Conservation (phyloP, 805 yeast species). For the Candida nitratophila region DNA sequence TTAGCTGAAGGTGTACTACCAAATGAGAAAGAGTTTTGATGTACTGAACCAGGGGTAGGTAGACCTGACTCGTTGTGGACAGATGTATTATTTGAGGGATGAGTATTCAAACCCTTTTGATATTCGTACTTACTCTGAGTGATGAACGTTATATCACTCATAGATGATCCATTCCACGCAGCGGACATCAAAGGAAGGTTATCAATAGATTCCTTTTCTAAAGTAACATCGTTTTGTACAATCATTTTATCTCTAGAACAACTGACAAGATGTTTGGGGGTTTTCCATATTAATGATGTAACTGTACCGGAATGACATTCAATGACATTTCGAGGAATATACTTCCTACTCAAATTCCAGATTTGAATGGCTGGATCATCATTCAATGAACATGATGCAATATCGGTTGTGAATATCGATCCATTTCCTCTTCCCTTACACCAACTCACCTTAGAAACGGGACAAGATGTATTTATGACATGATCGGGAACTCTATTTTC, state of each 20-base stretch:
- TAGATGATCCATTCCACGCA: constrained; percentile 48
- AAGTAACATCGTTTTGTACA: constrained; percentile 39
- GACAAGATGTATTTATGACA: constrained; percentile 66
- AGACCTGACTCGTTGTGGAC: neutral
- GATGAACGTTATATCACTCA: constrained; percentile 42
- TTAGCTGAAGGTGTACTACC: neutral
- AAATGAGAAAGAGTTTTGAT: neutral
- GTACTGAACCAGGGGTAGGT: neutral
- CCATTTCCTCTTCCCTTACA: constrained; percentile 32
- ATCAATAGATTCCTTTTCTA: constrained; percentile 37
- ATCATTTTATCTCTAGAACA: constrained; percentile 45
- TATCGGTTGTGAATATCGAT: constrained; percentile 48
- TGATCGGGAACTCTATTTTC: constrained; percentile 53
- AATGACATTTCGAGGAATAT: constrained; percentile 55
- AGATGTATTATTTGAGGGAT: neutral
- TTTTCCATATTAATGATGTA: constrained; percentile 52
- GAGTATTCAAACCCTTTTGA: constrained; percentile 13
- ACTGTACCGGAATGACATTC: constrained; percentile 42
- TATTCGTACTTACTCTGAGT: constrained; percentile 42
- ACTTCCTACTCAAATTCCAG: constrained; percentile 64
- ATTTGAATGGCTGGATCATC: constrained; percentile 67
- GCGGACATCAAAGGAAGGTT: constrained; percentile 44
- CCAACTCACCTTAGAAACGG: constrained; percentile 77
- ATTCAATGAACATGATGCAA: constrained; percentile 67
- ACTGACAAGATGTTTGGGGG: constrained; percentile 39